Evolutionary conservation across 2,329 filamentous ascomycete species (phyloP), one percentile per base, ranked within the genome.

Genomic region (Botrytis fabae): DNA sequence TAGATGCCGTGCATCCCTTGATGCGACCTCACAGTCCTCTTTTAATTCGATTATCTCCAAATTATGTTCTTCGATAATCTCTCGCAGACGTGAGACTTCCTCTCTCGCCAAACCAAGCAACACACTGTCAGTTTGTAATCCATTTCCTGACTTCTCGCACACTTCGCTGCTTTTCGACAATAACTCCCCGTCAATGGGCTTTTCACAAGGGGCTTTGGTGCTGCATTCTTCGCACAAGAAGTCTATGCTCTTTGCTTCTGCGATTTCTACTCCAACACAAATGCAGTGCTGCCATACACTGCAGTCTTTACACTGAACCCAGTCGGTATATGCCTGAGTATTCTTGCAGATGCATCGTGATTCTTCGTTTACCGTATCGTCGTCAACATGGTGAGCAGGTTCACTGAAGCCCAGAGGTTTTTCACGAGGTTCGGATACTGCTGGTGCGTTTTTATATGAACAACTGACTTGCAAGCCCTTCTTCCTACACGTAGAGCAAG

Each of bases 221-320:
- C 10, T 32, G 42, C 62, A 64, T 64, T 9, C 10, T 64, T 46
- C 18, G 2, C 62, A 46, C n/a, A 2, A 18, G 20, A 46, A 64
- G 2, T 64, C 42, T 44, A 64, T 64, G 3, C 20, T 64, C 28
- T 46, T 18, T 22, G 62, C 62, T 46, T 64, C 42, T 64, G 9
- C 46, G 9, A 32, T 20, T 28, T 32, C 9, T 2, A 46, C 40
- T 32, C 40, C 62, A n/a, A 70, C 42, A 20, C 69, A 70, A 48
- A 64, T 7, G 18, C 32, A 44, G 12, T 70, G 69, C 44, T 70
- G 42, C 69, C 57, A 64, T 22, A 35, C 44, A 20, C 32, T 44
- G 5, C 69, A 70, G 25, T 64, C n/a, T n/a, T 38, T 63, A 42
- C 69, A 70, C 12, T 64, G 32, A 44, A 46, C 32, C 69, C 57